Conservation (phyloP, 2,329 filamentous ascomycete species). For the Fusarium newnesense region DNA sequence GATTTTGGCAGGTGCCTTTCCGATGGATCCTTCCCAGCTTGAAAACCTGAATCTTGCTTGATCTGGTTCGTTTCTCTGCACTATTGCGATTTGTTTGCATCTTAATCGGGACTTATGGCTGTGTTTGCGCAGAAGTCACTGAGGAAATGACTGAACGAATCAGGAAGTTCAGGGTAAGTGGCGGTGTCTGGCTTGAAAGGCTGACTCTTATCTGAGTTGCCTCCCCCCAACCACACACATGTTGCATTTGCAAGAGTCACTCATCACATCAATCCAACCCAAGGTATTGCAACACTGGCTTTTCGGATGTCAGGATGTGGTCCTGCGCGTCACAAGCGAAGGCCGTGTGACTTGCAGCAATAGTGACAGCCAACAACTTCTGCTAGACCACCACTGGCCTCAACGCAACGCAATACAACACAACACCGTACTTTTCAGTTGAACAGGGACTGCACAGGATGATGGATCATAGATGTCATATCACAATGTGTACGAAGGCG, state of each 20-base stretch:
- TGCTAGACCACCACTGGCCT: background rate
- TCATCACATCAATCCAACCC: background rate
- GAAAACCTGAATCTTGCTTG: background rate
- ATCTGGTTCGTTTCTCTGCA: background rate
- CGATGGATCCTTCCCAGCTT: background rate
- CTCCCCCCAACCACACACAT: background rate
- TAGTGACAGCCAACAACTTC: background rate
- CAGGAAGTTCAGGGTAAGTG: slow-evolving; percentile 8
- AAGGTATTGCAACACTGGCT: background rate
- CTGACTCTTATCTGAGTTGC: background rate
- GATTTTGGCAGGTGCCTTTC: background rate
- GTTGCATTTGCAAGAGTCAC: slow-evolving; percentile 1
- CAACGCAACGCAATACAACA: background rate
- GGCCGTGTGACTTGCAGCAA: slow-evolving; percentile 31
- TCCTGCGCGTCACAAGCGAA: slow-evolving; percentile 31
- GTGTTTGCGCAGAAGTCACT: background rate
- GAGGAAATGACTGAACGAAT: slow-evolving; percentile 10
- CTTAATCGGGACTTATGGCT: background rate
- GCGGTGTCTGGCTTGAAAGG: background rate
- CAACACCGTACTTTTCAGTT: slow-evolving; percentile 6
- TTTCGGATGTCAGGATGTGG: slow-evolving; percentile 4
- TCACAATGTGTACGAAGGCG: background rate
- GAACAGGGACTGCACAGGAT: background rate
- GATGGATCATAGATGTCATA: background rate
- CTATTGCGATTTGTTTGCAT: background rate